Evolutionary conservation across 78 protist genomes (phyloP).

Genomic region (Polysphondylium violaceum): DNA sequence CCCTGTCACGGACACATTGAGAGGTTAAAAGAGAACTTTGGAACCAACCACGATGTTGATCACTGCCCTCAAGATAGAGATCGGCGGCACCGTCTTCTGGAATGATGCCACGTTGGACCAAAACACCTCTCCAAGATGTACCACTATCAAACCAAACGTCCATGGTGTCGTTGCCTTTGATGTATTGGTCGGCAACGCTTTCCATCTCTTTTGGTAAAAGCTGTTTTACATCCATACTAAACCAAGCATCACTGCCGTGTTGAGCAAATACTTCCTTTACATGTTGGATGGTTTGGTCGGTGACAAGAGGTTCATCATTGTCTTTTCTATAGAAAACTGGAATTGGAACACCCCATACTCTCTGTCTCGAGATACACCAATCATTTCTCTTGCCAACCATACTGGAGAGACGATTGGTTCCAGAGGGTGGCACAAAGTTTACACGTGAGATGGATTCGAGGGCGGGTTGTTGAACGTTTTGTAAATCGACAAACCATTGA

Average conservation of each 20-base stretch:
- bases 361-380: constrained; percentile 97
- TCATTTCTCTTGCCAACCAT: constrained; percentile 86
- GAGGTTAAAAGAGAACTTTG: constrained; percentile 91
- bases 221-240: constrained; percentile 29
- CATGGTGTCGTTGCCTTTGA: constrained; percentile 93
- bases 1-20: constrained; percentile 51
- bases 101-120: constrained; percentile 39
- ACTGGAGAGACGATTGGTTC: constrained; percentile 50
- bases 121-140: constrained; percentile 88
- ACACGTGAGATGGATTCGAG: constrained; percentile 18
- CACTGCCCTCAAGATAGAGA: constrained; percentile 90
- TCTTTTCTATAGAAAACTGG: constrained; percentile 89
- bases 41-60: constrained; percentile 98
- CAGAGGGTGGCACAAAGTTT: constrained; percentile 69
- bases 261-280: constrained; percentile 43
- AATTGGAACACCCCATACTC: constrained; percentile 98
- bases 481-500: constrained; percentile 90
- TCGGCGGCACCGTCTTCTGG: constrained; percentile 79
- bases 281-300: constrained; percentile 75
- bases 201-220: constrained; percentile 82
- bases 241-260: constrained; percentile 94
- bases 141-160: constrained; percentile 98
- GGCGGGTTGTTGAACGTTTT: constrained; percentile 44
- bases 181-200: constrained; percentile 12
- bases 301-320: constrained; percentile 29